phyloP scores from a whole-genome alignment of 768 basidiomycete species.

The Chlorophyllum brunneum region DNA sequence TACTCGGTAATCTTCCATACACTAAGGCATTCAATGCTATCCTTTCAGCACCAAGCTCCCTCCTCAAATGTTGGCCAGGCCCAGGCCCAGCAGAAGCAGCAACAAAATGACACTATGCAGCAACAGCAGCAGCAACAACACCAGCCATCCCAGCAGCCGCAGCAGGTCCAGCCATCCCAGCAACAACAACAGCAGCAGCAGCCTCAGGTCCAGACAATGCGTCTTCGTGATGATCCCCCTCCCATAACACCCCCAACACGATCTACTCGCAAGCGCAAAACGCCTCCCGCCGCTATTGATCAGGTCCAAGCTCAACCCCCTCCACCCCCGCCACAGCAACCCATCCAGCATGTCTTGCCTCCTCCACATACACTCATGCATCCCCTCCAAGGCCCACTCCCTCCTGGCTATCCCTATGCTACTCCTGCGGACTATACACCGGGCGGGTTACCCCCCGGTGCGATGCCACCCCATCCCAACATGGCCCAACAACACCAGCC shows the following conservation, averaged over 20 bases:
- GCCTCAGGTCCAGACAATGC: slow-evolving; percentile 36
- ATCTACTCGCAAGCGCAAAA: slow-evolving; percentile 61
- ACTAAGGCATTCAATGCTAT: slow-evolving; percentile 29
- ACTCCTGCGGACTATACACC: slow-evolving; percentile 50
- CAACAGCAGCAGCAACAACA: slow-evolving; percentile 17
- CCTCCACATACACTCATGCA: slow-evolving; percentile 54
- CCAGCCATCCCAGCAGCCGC: slow-evolving; percentile 13
- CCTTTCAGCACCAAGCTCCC: slow-evolving; percentile 31
- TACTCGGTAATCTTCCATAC: slow-evolving; percentile 27
- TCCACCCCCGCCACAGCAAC: slow-evolving; percentile 27
- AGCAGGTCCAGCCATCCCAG: slow-evolving; percentile 15
- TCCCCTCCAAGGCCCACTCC: slow-evolving; percentile 38
- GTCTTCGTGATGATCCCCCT: slow-evolving; percentile 58
- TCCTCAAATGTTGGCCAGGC: slow-evolving; percentile 28
- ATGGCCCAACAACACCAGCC: slow-evolving; percentile 24
- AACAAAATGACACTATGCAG: slow-evolving; percentile 16
- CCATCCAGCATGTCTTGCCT: slow-evolving; percentile 50
- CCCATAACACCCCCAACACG: slow-evolving; percentile 42
- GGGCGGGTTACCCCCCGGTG: slow-evolving; percentile 41
- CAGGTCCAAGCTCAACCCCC: slow-evolving; percentile 25
- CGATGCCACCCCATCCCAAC: slow-evolving; percentile 21
- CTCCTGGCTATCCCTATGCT: slow-evolving; percentile 45
- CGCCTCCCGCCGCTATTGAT: slow-evolving; percentile 43
- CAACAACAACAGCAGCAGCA: slow-evolving; percentile 15
- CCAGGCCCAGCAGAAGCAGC: slow-evolving; percentile 18